Evolutionary conservation across 2,329 filamentous ascomycete species (phyloP).

Genomic region (Phialophora tarda): DNA sequence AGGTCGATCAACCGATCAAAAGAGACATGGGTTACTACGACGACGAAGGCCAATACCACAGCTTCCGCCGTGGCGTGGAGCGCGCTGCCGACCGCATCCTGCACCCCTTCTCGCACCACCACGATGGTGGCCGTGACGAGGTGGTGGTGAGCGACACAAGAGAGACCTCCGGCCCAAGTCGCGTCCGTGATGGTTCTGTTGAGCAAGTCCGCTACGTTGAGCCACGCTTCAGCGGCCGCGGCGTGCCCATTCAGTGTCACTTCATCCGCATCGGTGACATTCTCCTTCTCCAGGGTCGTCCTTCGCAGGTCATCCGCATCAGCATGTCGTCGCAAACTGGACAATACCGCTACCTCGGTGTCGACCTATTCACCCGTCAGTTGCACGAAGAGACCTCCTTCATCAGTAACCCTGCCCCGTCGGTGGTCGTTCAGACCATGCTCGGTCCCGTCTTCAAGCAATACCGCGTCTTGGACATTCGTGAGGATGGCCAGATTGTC

Average conservation of each 20-base stretch:
- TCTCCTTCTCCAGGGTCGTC: constrained; percentile 96
- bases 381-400: constrained; percentile 98
- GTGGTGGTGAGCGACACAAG: constrained; percentile 49
- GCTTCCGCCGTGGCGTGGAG: constrained; percentile 73
- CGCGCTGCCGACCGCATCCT: constrained; percentile 69
- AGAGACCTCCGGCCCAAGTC: constrained; percentile 52
- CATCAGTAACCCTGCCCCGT: constrained; percentile 94
- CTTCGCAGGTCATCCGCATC: constrained; percentile 99
- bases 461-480: constrained; percentile 98
- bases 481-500: constrained; percentile 78
- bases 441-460: constrained; percentile 99
- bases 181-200: constrained; percentile 51
- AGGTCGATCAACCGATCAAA: constrained; percentile 60
- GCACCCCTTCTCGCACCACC: constrained; percentile 64
- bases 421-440: constrained; percentile 99
- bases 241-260: constrained; percentile 93
- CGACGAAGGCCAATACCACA: constrained; percentile 77
- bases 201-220: constrained; percentile 58
- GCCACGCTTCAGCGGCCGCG: constrained; percentile 57
- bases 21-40: constrained; percentile 75
- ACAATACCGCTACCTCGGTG: constrained; percentile 99
- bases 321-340: constrained; percentile 96
- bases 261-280: constrained; percentile 99
- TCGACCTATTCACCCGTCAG: constrained; percentile 99
- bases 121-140: constrained; percentile 49